phyloP scores from a whole-genome alignment of 441 rosid genomes.

The Raphanus hybrid region DNA sequence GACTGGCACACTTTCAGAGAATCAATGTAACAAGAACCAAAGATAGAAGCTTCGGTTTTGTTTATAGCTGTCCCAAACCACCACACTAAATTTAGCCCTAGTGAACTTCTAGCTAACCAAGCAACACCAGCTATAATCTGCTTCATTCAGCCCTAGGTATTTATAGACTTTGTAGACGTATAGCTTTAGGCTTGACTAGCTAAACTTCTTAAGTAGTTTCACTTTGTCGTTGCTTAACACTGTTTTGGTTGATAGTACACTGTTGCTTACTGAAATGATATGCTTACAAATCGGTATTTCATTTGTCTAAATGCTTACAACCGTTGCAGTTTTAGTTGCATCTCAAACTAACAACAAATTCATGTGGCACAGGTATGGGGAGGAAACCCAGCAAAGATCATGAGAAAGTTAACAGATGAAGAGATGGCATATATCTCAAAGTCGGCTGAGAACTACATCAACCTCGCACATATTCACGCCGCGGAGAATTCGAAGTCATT shows the following conservation, averaged over 20 bases:
- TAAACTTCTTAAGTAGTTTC: background rate
- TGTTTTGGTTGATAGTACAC: background rate
- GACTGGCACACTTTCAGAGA: background rate
- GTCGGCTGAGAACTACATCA: constrained; percentile 64
- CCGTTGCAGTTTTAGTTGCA: background rate
- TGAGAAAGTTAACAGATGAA: constrained; percentile 73
- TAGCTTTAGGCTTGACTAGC: background rate
- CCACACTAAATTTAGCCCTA: background rate
- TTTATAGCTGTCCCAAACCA: constrained; percentile 14
- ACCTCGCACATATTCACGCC: constrained; percentile 68
- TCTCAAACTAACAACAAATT: background rate
- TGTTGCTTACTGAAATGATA: background rate
- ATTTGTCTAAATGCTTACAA: constrained; percentile 11
- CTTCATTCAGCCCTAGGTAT: too few relatives aligned
- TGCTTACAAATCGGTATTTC: background rate
- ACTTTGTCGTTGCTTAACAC: background rate
- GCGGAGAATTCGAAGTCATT: constrained; percentile 68
- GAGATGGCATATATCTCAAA: constrained; percentile 69
- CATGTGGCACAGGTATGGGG: constrained; percentile 69
- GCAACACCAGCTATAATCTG: background rate
- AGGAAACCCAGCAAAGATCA: constrained; percentile 72
- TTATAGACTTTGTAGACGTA: background rate
- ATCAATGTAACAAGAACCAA: background rate
- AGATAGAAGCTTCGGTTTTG: background rate
- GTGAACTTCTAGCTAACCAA: background rate